A percentile compares a stretch with the other conserved stretches of the same genome.
Evolutionary conservation across 345 rosid genomes (phyloP).

Genomic region (Cochlearia excelsa): DNA sequence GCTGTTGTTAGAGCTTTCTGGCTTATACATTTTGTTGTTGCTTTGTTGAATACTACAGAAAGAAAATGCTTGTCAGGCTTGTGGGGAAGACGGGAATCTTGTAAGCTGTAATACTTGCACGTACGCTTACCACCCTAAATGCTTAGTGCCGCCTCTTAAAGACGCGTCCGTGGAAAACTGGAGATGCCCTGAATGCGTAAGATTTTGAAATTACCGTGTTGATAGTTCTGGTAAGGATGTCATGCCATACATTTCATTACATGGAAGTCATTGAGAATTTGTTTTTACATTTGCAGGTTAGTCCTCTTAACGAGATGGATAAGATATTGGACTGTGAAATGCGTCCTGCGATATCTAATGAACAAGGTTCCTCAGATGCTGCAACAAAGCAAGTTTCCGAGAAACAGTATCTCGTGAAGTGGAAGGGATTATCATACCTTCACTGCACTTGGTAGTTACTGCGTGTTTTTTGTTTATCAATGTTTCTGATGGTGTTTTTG

Average conservation of each 20-base stretch:
- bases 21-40: not conserved
- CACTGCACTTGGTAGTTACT: constrained; percentile 86
- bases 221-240: not conserved
- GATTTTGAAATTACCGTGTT: not conserved
- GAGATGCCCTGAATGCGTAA: constrained; percentile 83
- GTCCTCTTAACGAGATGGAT: constrained; percentile 91
- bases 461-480: constrained; percentile 1
- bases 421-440: constrained; percentile 97
- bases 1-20: not conserved
- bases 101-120: constrained; percentile 81
- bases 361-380: constrained; percentile 53
- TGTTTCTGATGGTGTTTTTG: constrained; percentile 12
- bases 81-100: constrained; percentile 74
- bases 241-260: not conserved
- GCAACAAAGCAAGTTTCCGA: constrained; percentile 74
- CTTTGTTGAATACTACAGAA: constrained; percentile 23
- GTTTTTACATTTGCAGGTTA: constrained; percentile 60
- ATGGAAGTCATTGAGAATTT: constrained; percentile 26
- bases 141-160: constrained; percentile 75
- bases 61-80: constrained; percentile 80
- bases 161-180: constrained; percentile 68
- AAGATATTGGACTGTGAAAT: constrained; percentile 86
- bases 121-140: constrained; percentile 78
- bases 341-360: constrained; percentile 84
- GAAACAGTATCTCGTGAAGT: constrained; percentile 96